These are phyloP conservation scores for Licmophora abbreviata DNA, from an alignment of 108 stramenopile genomes.

Conservation along the genomic window DNA sequence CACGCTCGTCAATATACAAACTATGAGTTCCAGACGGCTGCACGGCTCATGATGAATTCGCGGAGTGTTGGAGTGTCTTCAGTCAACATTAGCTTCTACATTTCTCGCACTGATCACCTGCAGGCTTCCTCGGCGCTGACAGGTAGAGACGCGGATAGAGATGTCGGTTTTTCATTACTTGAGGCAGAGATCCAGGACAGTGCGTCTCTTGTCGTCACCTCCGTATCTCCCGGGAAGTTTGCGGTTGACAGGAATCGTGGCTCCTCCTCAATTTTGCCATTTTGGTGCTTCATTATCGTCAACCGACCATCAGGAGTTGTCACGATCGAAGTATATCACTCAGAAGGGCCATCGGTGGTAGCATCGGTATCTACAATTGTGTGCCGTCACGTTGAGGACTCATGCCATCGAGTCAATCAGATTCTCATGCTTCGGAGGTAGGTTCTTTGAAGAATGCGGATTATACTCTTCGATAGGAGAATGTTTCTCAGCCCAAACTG, in stretches of 20 bases:
- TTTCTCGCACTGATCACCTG: too few relatives aligned
- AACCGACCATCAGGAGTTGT: slow-evolving; percentile 24
- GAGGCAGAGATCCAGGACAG: slow-evolving; percentile 13
- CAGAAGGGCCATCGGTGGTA: slow-evolving; percentile 38
- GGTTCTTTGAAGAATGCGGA: background rate
- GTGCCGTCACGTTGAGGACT: slow-evolving; percentile 5
- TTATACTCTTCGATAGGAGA: background rate
- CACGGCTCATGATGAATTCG: too few relatives aligned
- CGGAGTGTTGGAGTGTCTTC: too few relatives aligned
- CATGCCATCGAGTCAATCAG: slow-evolving; percentile 62
- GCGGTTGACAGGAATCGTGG: slow-evolving; percentile 7
- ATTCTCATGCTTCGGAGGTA: slow-evolving; percentile 45
- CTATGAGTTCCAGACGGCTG: too few relatives aligned
- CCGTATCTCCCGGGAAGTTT: too few relatives aligned
- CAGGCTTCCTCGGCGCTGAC: too few relatives aligned
- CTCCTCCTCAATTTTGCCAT: slow-evolving; percentile 16
- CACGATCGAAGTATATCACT: slow-evolving; percentile 51
- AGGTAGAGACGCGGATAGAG: slow-evolving; percentile 46
- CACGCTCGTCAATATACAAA: slow-evolving; percentile 22
- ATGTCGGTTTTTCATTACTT: slow-evolving; percentile 35
- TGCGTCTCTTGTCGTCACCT: too few relatives aligned
- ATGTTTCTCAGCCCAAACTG: background rate
- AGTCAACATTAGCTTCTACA: too few relatives aligned
- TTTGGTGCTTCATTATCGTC: slow-evolving; percentile 59
- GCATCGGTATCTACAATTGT: slow-evolving; percentile 19